Percentiles rank a stretch among this genome's conserved stretches.
phyloP scores from a whole-genome alignment of 176 grass and related monocot genomes.

The Aegilops sharonensis region DNA sequence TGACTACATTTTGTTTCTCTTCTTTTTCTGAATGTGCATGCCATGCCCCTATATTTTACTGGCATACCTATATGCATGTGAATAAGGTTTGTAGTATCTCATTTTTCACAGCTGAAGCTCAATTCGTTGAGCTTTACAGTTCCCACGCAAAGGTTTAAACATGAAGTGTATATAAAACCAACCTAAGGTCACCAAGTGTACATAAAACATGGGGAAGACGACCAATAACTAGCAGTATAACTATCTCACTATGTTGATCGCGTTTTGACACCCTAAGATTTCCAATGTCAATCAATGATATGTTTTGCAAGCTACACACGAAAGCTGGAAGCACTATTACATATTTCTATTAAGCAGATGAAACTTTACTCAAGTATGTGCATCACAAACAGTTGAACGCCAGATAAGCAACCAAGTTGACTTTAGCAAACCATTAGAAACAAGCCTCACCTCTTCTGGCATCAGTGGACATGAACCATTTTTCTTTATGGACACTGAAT shows the following conservation, averaged over 20 bases:
- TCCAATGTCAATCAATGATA: background rate
- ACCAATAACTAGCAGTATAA: conserved; percentile 1
- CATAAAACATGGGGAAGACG: background rate
- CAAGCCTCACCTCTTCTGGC: conserved; percentile 85
- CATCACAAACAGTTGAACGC: background rate
- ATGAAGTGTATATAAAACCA: conserved; percentile 9
- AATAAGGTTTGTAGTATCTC: background rate
- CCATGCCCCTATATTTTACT: background rate
- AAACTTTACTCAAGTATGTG: background rate
- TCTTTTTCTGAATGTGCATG: background rate
- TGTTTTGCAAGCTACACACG: background rate
- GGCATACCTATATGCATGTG: background rate
- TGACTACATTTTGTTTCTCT: background rate
- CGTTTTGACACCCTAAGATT: conserved; percentile 22
- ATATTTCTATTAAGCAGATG: background rate
- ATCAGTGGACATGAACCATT: conserved; percentile 91
- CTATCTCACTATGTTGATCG: background rate
- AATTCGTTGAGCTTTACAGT: background rate
- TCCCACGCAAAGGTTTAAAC: conserved; percentile 2
- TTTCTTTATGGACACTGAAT: conserved; percentile 84
- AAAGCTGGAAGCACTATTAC: background rate
- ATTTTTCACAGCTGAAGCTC: conserved; percentile 11
- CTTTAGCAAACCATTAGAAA: conserved; percentile 4
- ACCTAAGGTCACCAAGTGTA: background rate
- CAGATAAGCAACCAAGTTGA: conserved; percentile 3